These are phyloP conservation scores for Komagataella ulmi DNA, from an alignment of 805 yeast genomes.

Conservation along the genomic window DNA sequence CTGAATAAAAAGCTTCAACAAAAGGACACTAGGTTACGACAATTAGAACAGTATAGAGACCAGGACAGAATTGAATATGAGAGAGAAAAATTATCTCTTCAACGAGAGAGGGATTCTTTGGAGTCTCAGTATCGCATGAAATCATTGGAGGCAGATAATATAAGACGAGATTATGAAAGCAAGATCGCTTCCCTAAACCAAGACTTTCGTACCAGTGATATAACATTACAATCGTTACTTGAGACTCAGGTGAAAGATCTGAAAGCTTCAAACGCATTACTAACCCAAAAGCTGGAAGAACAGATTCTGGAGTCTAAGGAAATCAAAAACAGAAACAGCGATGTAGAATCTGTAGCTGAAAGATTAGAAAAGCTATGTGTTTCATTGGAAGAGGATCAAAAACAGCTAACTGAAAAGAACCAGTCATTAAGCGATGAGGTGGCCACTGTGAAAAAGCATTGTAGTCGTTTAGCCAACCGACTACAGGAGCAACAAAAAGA, in stretches of 20 bases:
- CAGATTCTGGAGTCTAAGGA: background rate
- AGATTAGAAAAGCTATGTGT: background rate
- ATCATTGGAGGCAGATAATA: background rate
- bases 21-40: background rate
- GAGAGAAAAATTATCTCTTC: background rate
- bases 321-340: background rate
- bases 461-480: background rate
- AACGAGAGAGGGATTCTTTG: background rate
- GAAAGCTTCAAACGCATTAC: background rate
- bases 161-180: background rate
- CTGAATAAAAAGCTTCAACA: background rate
- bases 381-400: background rate
- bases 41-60: background rate
- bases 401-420: background rate
- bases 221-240: background rate
- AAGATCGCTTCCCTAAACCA: background rate
- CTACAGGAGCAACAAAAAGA: background rate
- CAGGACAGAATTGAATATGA: background rate
- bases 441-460: background rate
- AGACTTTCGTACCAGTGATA: background rate
- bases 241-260: background rate
- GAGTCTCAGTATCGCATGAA: background rate
- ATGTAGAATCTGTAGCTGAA: background rate
- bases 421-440: background rate
- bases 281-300: background rate